Conservation (phyloP, 345 rosid species). For the Citrus australasica region DNA sequence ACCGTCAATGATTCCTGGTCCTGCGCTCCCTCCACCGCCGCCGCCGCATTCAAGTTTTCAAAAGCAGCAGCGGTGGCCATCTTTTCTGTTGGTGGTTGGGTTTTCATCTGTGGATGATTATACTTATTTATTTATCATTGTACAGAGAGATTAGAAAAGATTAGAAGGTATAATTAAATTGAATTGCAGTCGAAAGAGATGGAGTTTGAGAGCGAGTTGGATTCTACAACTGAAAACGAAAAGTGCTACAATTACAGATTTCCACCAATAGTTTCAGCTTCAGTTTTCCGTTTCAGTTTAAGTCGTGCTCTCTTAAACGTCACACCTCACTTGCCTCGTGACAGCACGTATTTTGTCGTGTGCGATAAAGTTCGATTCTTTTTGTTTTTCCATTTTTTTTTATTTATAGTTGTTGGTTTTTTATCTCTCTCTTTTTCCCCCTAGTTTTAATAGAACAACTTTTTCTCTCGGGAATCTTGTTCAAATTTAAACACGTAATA, state of each 20-base stretch:
- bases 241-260: background rate
- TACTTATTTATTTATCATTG: too few species aligned
- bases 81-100: background rate
- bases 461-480: too few species aligned
- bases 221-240: background rate
- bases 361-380: background rate
- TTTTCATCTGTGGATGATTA: background rate
- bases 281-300: background rate
- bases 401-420: too few species aligned
- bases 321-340: background rate
- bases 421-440: too few species aligned
- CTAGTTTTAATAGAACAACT: too few species aligned
- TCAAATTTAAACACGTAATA: too few species aligned
- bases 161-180: background rate
- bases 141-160: background rate
- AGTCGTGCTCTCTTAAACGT: too few species aligned
- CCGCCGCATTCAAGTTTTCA: background rate
- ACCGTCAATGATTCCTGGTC: conserved; percentile 45
- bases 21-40: background rate
- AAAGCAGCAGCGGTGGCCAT: background rate
- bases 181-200: background rate
- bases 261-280: too few species aligned
- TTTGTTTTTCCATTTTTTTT: background rate
- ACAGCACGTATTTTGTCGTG: background rate
- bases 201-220: background rate